phyloP scores from a whole-genome alignment of 2,329 filamentous ascomycete genomes.

The Mollisia scopiformis region DNA sequence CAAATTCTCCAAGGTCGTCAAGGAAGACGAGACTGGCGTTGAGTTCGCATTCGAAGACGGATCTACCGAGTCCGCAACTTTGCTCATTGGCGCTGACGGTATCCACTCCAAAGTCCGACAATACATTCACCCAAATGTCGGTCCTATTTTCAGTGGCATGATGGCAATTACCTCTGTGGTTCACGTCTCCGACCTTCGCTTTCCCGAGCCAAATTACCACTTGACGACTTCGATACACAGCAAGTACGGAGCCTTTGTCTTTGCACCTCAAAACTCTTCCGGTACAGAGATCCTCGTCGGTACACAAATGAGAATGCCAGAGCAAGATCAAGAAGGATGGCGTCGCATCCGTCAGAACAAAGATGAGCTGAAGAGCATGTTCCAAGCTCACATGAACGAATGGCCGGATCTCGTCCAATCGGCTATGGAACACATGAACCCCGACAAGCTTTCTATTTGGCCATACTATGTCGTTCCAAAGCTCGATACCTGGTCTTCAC shows the following conservation, averaged over 20 bases:
- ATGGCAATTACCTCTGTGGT: conserved; percentile 39
- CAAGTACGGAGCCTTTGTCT: conserved; percentile 49
- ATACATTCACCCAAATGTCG: conserved; percentile 51
- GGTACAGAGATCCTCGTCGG: conserved; percentile 53
- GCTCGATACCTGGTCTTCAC: conserved; percentile 45
- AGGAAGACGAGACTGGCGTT: conserved; percentile 44
- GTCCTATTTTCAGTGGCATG: conserved; percentile 54
- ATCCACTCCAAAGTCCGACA: conserved; percentile 59
- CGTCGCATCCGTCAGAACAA: conserved; percentile 44
- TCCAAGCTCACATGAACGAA: conserved; percentile 37
- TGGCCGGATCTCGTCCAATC: conserved; percentile 44
- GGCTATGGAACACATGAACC: conserved; percentile 38
- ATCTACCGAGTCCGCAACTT: conserved; percentile 39
- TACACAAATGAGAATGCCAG: conserved; percentile 43
- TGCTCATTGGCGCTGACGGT: conserved; percentile 61
- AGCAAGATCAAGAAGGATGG: conserved; percentile 47
- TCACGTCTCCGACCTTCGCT: conserved; percentile 22
- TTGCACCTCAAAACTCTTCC: conserved; percentile 51
- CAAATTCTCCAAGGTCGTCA: conserved; percentile 49
- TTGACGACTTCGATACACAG: conserved; percentile 12
- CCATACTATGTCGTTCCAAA: conserved; percentile 48
- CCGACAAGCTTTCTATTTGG: conserved; percentile 46
- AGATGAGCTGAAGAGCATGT: conserved; percentile 38
- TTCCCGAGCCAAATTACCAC: conserved; percentile 14
- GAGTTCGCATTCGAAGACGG: conserved; percentile 53